Conservation (phyloP, 108 stramenopile genomes). For the Asterionellopsis glacialis region DNA sequence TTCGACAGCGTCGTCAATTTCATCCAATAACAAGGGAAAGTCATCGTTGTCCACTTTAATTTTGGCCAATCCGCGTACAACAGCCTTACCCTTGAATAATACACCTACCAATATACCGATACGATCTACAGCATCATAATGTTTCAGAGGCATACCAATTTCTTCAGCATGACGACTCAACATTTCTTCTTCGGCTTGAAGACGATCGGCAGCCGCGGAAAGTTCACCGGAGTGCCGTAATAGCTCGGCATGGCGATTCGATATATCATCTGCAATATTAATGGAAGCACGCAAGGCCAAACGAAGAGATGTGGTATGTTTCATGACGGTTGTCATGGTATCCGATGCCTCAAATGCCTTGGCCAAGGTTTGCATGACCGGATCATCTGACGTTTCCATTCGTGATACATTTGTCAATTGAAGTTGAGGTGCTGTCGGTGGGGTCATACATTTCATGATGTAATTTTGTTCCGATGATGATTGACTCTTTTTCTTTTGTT, state of each 20-base stretch:
- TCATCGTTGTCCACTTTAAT: constrained; percentile 79
- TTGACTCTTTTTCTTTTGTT: constrained; percentile 7
- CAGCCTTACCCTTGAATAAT: constrained; percentile 57
- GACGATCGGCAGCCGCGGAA: constrained; percentile 82
- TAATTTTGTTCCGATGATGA: constrained; percentile 6
- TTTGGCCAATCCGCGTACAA: constrained; percentile 66
- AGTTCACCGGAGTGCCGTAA: constrained; percentile 81
- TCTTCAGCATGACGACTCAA: constrained; percentile 70
- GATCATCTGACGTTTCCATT: constrained; percentile 1
- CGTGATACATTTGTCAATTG: constrained; percentile 1
- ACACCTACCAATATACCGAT: constrained; percentile 75
- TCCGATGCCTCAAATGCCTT: constrained; percentile 33
- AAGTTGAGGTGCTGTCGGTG: constrained; percentile 13
- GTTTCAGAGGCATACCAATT: constrained; percentile 77
- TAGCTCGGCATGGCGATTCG: constrained; percentile 71
- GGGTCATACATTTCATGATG: constrained; percentile 38
- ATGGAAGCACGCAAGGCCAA: constrained; percentile 65
- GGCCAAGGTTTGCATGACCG: constrained; percentile 24
- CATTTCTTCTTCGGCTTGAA: constrained; percentile 71
- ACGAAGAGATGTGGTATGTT: constrained; percentile 60
- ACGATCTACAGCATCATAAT: constrained; percentile 83
- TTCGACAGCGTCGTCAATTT: constrained; percentile 73
- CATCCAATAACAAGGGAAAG: constrained; percentile 49
- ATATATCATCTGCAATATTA: constrained; percentile 74
- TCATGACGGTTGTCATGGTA: constrained; percentile 45